Evolutionary conservation across 371 early-diverging fungal species (phyloP).

Genomic region (Mucor mucedo): DNA sequence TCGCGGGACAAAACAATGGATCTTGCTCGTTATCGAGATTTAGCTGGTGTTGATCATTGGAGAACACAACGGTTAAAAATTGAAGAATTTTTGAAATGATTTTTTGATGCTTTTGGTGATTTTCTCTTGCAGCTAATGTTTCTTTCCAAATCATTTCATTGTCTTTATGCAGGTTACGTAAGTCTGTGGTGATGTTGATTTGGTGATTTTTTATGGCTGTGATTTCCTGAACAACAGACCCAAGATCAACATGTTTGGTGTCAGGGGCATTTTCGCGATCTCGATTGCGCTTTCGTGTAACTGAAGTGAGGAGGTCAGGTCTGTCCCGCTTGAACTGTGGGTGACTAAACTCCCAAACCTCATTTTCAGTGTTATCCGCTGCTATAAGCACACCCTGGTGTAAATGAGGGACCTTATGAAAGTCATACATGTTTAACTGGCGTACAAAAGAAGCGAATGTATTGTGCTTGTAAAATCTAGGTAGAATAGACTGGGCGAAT

Average conservation of each 20-base stretch:
- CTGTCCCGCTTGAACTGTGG: constrained; percentile 56
- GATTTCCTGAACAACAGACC: constrained; percentile 71
- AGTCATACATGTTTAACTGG: constrained; percentile 85
- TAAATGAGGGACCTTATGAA: constrained; percentile 71
- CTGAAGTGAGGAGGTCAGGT: constrained; percentile 54
- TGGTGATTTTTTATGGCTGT: constrained; percentile 85
- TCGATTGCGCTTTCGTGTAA: constrained; percentile 55
- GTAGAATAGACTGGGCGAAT: constrained; percentile 79
- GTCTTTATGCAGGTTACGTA: constrained; percentile 80
- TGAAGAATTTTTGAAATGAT: constrained; percentile 84
- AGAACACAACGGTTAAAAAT: constrained; percentile 62
- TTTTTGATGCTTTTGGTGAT: constrained; percentile 84
- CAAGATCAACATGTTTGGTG: constrained; percentile 45
- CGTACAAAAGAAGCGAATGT: constrained; percentile 86
- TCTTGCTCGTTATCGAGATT: not conserved
- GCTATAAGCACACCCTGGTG: constrained; percentile 72
- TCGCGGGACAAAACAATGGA: too few relatives aligned
- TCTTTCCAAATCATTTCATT: constrained; percentile 88
- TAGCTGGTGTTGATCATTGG: constrained; percentile 16
- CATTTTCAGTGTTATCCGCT: constrained; percentile 20
- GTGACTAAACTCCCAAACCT: constrained; percentile 62
- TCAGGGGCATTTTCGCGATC: constrained; percentile 31
- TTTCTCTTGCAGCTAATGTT: constrained; percentile 68
- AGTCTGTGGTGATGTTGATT: constrained; percentile 75
- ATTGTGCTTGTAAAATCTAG: constrained; percentile 81